Evolutionary conservation across 805 yeast genomes (phyloP).

Genomic region (Myxozyma kluyveri): DNA sequence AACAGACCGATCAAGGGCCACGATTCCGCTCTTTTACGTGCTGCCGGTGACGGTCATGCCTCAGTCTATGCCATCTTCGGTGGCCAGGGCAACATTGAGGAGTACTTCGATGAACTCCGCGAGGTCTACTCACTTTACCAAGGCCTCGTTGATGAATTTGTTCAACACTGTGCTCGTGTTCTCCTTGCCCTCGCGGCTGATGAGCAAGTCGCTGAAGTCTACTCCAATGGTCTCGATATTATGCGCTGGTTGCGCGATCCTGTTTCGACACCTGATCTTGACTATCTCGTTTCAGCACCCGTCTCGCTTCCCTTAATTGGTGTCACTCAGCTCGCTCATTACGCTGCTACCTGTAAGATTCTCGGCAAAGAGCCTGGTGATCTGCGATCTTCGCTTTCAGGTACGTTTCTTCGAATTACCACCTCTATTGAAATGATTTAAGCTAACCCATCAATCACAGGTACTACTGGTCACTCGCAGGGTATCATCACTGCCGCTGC

Average conservation of each 20-base stretch:
- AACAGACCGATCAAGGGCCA: conserved; percentile 51
- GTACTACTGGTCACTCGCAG: conserved; percentile 48
- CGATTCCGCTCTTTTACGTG: conserved; percentile 61
- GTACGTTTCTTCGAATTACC: conserved; percentile 1
- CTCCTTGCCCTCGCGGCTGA: conserved; percentile 66
- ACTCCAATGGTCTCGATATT: conserved; percentile 89
- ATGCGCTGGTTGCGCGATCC: conserved; percentile 83
- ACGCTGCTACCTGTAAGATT: conserved; percentile 78
- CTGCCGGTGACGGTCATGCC: conserved; percentile 54
- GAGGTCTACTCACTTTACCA: conserved; percentile 76
- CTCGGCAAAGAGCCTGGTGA: conserved; percentile 89
- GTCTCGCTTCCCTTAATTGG: conserved; percentile 97
- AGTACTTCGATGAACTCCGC: conserved; percentile 93
- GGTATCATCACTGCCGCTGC: conserved; percentile 87
- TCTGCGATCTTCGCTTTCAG: conserved; percentile 56
- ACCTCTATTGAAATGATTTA: background rate
- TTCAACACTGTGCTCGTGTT: conserved; percentile 64
- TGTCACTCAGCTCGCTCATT: conserved; percentile 91
- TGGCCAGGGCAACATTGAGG: conserved; percentile 98
- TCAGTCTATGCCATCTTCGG: conserved; percentile 85
- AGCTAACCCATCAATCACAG: too few species aligned
- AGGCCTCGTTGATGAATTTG: conserved; percentile 68
- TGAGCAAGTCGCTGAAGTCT: conserved; percentile 77
- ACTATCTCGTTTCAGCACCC: conserved; percentile 85
- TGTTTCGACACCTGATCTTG: conserved; percentile 82